Base-by-base conservation (phyloP, 768 basidiomycete genomes). In the Amanita thiersii region DNA sequence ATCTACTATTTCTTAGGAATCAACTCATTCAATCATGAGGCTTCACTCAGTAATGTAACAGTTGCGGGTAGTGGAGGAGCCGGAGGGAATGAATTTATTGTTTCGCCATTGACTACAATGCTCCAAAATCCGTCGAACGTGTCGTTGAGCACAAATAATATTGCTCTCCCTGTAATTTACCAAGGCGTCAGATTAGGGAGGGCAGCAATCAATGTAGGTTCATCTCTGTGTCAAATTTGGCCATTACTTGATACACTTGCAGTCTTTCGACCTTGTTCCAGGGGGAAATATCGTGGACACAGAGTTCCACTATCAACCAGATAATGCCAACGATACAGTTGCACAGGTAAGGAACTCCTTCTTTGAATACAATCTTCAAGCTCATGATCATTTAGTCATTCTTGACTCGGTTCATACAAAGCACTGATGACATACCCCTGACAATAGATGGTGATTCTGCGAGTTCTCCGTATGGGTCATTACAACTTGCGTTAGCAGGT, bases 41-140 rank as follows among this genome's bases (percentile, higher is more conserved):
- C 79, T 1, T 24, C 50, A 1, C 59, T 84, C 36, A 68, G 62
- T 54, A 71, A 85, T 41, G 72, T 84, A 23, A 64, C 66, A 3
- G 74, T 85, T 23, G 62, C 66, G 14, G 82, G 81, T 18, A 81
- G 81, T 50, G 81, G 82, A 26, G 79, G 79, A 30, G 61, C 56
- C 38, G 73, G 72, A n/a, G 79, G 79, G 4, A 64, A 63, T 46
- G 61, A 81, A 55, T 86, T 66, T 51, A 68, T 85, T 31, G 57
- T 70, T 21, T 53, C 75, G 2, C 79, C 77, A 1, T 56, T 83
- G n/a, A 75, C 69, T 1, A 70, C 79, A 14, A 66, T 58, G 10
- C 60, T 85, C 34, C 55, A 77, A 17, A 85, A 86, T 46, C 83
- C 81, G 5, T 82, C 81, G 4, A 81, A 82, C 50, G 56, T 85